These are phyloP conservation scores for Saccharomycopsis sp. DNA, from an alignment of 805 yeast species.

Conservation along the genomic window DNA sequence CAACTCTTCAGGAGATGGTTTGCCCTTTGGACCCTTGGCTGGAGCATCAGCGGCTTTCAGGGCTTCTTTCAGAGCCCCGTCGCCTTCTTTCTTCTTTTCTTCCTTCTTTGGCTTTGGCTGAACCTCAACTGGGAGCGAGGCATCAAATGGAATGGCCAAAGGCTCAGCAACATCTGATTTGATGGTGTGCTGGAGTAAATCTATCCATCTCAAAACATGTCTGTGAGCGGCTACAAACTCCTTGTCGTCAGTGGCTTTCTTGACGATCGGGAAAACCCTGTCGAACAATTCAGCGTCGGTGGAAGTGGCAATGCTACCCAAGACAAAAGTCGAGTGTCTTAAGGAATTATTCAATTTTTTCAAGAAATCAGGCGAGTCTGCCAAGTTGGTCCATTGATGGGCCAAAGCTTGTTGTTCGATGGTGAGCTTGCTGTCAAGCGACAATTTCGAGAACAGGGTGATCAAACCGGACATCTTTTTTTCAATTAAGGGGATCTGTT, in stretches of 20 bases:
- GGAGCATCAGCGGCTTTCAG: slow-evolving; percentile 25
- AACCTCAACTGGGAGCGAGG: slow-evolving; percentile 66
- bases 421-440: slow-evolving; percentile 11
- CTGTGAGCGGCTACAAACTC: slow-evolving; percentile 44
- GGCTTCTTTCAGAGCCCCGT: slow-evolving; percentile 21
- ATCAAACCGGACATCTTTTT: too few species aligned
- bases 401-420: slow-evolving; percentile 20
- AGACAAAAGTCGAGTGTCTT: slow-evolving; percentile 59
- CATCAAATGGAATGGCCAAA: slow-evolving; percentile 47
- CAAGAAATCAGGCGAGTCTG: slow-evolving; percentile 10
- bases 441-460: slow-evolving; percentile 11
- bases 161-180: slow-evolving; percentile 38
- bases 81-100: slow-evolving; percentile 27
- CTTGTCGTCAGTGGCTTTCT: slow-evolving; percentile 38
- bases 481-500: too few species aligned
- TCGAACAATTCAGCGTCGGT: slow-evolving; percentile 69
- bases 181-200: slow-evolving; percentile 66
- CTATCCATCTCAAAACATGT: slow-evolving; percentile 91
- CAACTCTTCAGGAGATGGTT: slow-evolving; percentile 26
- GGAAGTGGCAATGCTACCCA: slow-evolving; percentile 55
- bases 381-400: slow-evolving; percentile 17
- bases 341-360: slow-evolving; percentile 57
- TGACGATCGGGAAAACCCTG: slow-evolving; percentile 44
- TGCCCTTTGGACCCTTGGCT: slow-evolving; percentile 20
- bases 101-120: slow-evolving; percentile 50